Base-by-base conservation (phyloP, 2,329 filamentous ascomycete species). In the Cryphonectria naterciae region DNA sequence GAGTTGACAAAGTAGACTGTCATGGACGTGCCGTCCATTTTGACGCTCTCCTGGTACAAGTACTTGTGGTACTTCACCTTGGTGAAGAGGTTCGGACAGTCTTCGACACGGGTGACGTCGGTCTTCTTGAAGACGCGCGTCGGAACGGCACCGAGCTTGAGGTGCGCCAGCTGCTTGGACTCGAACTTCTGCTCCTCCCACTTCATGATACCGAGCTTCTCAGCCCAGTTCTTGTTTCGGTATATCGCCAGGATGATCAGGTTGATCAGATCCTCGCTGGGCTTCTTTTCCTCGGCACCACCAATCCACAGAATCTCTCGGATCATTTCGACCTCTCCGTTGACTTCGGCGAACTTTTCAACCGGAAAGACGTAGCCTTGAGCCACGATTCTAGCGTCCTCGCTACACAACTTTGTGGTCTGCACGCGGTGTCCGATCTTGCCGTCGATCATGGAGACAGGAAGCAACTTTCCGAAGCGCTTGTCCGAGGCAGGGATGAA, bases 1-100 rank as follows among this genome's bases (percentile, higher is more conserved):
- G 72, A 68, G 41, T 72, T 65, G 68, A 83, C 65, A 65, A 80
- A 82, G 74, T 82, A 83, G 32, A 79, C 74, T 0, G 79, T 80
- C 78, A 82, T 82, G 17, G 78, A 79, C 0, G 76, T 74, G 25
- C 81, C 81, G 69, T 83, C 81, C 76, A 83, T 78, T 75, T 83
- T 83, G 72, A 77, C 74, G 1, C 78, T 78, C 68, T 81, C 79
- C 65, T 83, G 80, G 71, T 79, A 83, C 7, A 76, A 65, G 7
- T 69, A n/a, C 1, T 60, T 17, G 17, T 43, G 35, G 66, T 79
- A 78, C 52, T 78, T 77, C 2, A 11, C 0, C 39, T 77, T 77
- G 54, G n/a, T 74, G 70, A 79, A 79, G 0, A 78, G 71, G 67
- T 76, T 77, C 1, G 70, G 74, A 69, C 76, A 78, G 46, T 79